Base-by-base conservation (phyloP, 352 stramenopile species). In the Pythium pyrilobum region DNA sequence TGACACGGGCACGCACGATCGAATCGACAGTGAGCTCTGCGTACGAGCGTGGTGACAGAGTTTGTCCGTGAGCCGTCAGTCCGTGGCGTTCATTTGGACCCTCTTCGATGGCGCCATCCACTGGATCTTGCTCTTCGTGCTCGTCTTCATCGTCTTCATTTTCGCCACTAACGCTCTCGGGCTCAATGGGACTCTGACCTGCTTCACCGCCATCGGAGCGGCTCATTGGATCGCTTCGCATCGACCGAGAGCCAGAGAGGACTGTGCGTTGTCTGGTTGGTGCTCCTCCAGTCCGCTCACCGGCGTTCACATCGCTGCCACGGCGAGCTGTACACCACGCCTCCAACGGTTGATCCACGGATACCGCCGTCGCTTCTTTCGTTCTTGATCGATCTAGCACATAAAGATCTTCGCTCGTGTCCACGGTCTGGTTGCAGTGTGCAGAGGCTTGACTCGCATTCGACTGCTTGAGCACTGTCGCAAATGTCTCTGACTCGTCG, bases 1-100 rank as follows among this genome's bases (percentile, higher is more conserved):
- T 47, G n/a, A 86, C 74, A 18, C 41, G 59, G 5, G 72, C 69
- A n/a, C 68, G 69, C 4, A 81, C 58, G 7, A 81, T 42, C 18
- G 76, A 55, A 20, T 83, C 70, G 12, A 74, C 31, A 1, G 58
- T 69, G 4, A 89, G 64, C 0, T 74, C 44, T 15, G 59, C 52
- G 46, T 87, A 87, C 5, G 52, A 62, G 5, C 29, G 43, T 20
- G 45, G 33, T 1, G 40, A 43, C 15, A 62, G 36, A 0, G 49
- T 34, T 10, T 29, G 11, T n/a, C n/a, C n/a, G n/a, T n/a, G n/a
- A n/a, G n/a, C n/a, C n/a, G n/a, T n/a, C n/a, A n/a, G n/a, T n/a
- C n/a, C n/a, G n/a, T n/a, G n/a, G n/a, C n/a, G n/a, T n/a, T n/a
- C n/a, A n/a, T n/a, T n/a, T n/a, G n/a, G n/a, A 6, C 39, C 2